Evolutionary conservation across 176 grass and related monocot species (phyloP), one percentile per base, ranked within the genome.

Genomic region (Triticum timopheevii): DNA sequence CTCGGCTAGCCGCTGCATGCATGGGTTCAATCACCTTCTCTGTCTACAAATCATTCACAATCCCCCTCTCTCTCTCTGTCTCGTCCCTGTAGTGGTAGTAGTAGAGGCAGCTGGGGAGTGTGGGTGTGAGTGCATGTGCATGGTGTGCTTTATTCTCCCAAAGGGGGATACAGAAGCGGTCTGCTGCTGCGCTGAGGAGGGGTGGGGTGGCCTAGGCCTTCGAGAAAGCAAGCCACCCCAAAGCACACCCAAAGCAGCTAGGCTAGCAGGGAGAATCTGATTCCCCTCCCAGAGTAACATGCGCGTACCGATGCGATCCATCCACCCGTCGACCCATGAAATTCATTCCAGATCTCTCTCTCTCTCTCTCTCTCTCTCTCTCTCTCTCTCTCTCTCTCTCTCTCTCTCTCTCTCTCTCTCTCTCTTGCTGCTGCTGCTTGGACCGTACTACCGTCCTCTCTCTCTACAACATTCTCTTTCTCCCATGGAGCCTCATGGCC

Each of bases 101-200:
- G 72, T 27, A 16, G 61, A 62, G 61, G 61, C 0, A 62, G 61
- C 20, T 54, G 61, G 61, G 54, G 19, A 25, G 47, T 28, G 73
- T 52, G 73, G 16, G 49, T 52, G 88, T 80, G 84, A 91, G 85
- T 59, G 86, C 86, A 91, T 88, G 86, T 91, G 90, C 54, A 85
- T 73, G 90, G 71, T 65, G 31, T 76, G 82, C 90, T 92, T 92
- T 92, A 92, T 92, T 92, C 86, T 78, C 82, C 86, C 82, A 88
- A 86, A 88, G 90, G 80, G 63, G 64, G 84, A 79, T 82, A 85
- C 78, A 88, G 78, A 84, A 73, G 64, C 54, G 89, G 52, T 77
- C 74, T 77, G 54, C 27, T 56, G 66, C 66, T 68, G 52, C 16
- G 52, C 49, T 54, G 50, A 52, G 49, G 49, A 52, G 54, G 52